phyloP scores from a whole-genome alignment of 768 basidiomycete genomes.

The Mycena chlorophos region DNA sequence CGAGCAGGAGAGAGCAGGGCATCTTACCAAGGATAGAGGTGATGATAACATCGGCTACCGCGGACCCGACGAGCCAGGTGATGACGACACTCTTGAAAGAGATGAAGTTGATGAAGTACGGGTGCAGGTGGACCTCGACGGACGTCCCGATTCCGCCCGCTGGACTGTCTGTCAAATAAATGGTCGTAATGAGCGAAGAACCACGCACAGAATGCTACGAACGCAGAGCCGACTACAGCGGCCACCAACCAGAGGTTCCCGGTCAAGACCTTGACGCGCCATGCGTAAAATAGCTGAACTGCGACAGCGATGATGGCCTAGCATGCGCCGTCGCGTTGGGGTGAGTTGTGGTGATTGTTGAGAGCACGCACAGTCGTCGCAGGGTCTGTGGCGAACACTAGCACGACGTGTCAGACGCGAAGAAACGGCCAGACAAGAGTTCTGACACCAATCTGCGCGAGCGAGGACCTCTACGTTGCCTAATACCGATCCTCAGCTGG shows the following conservation, averaged over 20 bases:
- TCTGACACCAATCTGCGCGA: slow-evolving; percentile 29
- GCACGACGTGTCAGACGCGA: not conserved
- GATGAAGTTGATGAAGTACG: slow-evolving; percentile 23
- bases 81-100: slow-evolving; percentile 22
- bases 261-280: slow-evolving; percentile 18
- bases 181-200: not conserved
- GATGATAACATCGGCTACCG: slow-evolving; percentile 37
- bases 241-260: slow-evolving; percentile 5
- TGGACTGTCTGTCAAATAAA: not conserved
- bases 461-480: slow-evolving; percentile 27
- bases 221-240: slow-evolving; percentile 4
- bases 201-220: slow-evolving; percentile 7
- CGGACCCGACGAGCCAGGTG: slow-evolving; percentile 39
- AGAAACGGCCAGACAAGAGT: not conserved
- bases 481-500: slow-evolving; percentile 1
- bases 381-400: slow-evolving; percentile 21
- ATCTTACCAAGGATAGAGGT: slow-evolving; percentile 24
- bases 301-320: slow-evolving; percentile 21
- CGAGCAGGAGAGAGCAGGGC: not conserved
- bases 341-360: not conserved
- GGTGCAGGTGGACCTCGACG: slow-evolving; percentile 17
- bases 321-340: not conserved
- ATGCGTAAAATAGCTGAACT: slow-evolving; percentile 20
- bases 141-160: slow-evolving; percentile 16
- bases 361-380: slow-evolving; percentile 11